These are phyloP conservation scores for Heliosperma pusillum DNA, from an alignment of 148 eudicot genomes.

Conservation along the genomic window DNA sequence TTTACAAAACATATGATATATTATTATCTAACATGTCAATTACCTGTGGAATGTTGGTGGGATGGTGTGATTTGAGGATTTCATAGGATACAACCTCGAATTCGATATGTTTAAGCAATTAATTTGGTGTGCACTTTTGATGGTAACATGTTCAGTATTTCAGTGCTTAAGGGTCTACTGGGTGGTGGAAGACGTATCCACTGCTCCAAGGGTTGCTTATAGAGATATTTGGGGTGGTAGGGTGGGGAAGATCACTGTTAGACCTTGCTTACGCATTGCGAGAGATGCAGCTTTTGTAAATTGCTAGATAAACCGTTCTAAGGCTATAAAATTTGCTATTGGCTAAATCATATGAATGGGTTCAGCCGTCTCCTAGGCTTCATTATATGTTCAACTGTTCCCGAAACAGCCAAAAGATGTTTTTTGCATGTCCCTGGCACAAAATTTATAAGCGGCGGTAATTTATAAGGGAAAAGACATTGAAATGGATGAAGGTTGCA, in stretches of 20 bases:
- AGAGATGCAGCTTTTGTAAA: not conserved
- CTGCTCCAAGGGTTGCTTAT: not conserved
- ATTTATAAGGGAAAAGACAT: no score
- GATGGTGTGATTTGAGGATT: not conserved
- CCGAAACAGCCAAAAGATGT: no score
- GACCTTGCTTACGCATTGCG: not conserved
- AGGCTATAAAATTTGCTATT: no score
- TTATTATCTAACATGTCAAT: not conserved
- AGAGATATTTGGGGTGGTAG: not conserved
- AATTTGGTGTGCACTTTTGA: not conserved
- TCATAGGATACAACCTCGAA: not conserved
- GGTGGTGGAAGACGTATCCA: not conserved
- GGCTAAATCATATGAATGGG: not conserved
- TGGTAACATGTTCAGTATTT: not conserved
- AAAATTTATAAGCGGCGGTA: no score
- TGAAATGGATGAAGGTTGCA: no score
- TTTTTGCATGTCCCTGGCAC: no score
- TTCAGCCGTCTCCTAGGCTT: not conserved
- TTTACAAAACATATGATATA: not conserved
- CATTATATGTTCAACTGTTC: no score
- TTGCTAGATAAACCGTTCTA: not conserved
- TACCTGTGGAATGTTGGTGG: not conserved
- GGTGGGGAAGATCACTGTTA: not conserved
- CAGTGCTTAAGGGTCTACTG: not conserved
- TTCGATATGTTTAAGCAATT: not conserved